Conservation (phyloP, 164 flowering plant species). For the Macadamia integrifolia region DNA sequence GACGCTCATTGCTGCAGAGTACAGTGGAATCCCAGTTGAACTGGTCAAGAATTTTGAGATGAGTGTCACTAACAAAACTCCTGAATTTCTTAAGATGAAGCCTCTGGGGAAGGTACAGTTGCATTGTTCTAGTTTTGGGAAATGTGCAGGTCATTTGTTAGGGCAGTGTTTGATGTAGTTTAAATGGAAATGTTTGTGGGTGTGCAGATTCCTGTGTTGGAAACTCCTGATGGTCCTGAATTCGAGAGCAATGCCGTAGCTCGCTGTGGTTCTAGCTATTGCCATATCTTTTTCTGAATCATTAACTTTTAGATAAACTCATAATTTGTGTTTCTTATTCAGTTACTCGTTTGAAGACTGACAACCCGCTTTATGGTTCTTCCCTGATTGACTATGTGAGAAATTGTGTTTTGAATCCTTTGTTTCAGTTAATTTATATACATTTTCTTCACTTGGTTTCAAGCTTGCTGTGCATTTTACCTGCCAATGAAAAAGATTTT, state of each 20-base stretch:
- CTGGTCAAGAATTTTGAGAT: constrained; percentile 51
- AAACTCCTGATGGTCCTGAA: constrained; percentile 71
- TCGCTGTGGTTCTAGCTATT: constrained; percentile 45
- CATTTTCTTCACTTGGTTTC: not conserved
- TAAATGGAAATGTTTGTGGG: constrained; percentile 1
- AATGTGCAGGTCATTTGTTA: not conserved
- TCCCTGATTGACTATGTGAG: constrained; percentile 38
- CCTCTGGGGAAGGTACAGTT: constrained; percentile 68
- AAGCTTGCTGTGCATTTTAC: not conserved
- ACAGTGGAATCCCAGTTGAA: constrained; percentile 46
- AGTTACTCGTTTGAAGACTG: constrained; percentile 66
- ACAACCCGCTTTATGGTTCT: constrained; percentile 38
- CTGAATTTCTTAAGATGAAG: constrained; percentile 70
- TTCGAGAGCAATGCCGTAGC: constrained; percentile 87
- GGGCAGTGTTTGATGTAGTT: not conserved
- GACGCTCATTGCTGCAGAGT: constrained; percentile 71
- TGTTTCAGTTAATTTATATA: not conserved
- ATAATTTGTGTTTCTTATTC: constrained; percentile 18
- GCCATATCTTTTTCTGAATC: not conserved
- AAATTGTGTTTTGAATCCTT: not conserved
- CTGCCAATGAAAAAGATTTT: too few species aligned
- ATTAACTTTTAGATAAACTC: constrained; percentile 2
- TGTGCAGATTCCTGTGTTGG: constrained; percentile 64
- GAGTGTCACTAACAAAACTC: constrained; percentile 70
- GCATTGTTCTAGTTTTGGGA: not conserved